phyloP scores from a whole-genome alignment of 2,329 filamentous ascomycete species.

The Claviceps africana region DNA sequence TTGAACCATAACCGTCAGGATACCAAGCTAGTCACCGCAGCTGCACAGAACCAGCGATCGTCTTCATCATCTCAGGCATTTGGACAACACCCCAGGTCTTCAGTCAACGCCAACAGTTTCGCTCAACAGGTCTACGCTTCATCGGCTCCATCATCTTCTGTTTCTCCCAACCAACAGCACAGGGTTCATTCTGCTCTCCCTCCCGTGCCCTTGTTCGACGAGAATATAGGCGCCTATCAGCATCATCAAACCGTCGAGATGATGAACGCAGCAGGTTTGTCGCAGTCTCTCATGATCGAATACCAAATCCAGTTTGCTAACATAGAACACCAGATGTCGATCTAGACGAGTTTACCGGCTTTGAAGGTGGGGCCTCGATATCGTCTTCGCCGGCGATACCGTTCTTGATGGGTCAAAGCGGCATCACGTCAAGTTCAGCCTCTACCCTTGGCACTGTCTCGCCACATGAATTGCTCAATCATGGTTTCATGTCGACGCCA shows the following conservation, averaged over 20 bases:
- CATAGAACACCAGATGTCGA: constrained; percentile 34
- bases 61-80: constrained; percentile 44
- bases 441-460: constrained; percentile 61
- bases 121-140: constrained; percentile 51
- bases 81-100: constrained; percentile 39
- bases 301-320: constrained; percentile 17
- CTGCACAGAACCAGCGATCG: constrained; percentile 44
- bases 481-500: constrained; percentile 61
- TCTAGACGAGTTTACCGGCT: constrained; percentile 43
- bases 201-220: constrained; percentile 58
- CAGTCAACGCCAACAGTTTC: constrained; percentile 45
- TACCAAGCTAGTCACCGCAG: constrained; percentile 19
- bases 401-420: constrained; percentile 35
- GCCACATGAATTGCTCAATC: constrained; percentile 64
- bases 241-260: constrained; percentile 28
- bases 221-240: constrained; percentile 37
- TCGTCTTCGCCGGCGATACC: constrained; percentile 40
- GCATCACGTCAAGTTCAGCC: constrained; percentile 33
- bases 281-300: neutral
- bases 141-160: constrained; percentile 47
- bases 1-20: constrained; percentile 33
- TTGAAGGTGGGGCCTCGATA: constrained; percentile 36
- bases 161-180: constrained; percentile 38
- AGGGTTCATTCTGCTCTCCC: constrained; percentile 39
- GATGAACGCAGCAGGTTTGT: constrained; percentile 30